Percentiles rank a stretch among this genome's conserved stretches.
Conservation (phyloP, 2,329 filamentous ascomycete species). For the Penicillium sp. region DNA sequence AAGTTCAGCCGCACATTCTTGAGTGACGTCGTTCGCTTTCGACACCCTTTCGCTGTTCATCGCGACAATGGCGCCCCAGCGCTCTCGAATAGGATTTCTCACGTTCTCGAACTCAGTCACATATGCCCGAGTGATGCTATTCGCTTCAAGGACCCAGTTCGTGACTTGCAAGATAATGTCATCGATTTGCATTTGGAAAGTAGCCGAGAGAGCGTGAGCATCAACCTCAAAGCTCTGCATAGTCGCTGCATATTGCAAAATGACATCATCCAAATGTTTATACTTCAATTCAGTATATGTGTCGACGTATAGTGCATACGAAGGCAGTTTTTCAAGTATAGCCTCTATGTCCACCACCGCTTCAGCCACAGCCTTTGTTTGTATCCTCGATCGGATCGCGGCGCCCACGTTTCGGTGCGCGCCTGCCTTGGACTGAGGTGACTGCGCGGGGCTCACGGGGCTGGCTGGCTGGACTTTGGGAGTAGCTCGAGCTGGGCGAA, state of each 20-base stretch:
- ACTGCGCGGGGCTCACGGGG: not conserved
- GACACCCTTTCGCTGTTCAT: not conserved
- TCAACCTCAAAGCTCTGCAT: not conserved
- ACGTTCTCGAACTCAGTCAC: not conserved
- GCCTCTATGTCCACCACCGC: not conserved
- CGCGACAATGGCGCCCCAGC: not conserved
- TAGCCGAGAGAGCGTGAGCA: not conserved
- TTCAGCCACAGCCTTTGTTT: not conserved
- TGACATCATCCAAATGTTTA: not conserved
- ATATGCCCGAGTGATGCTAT: not conserved
- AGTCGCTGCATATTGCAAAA: not conserved
- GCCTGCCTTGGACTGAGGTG: not conserved
- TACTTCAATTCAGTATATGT: constrained; percentile 2
- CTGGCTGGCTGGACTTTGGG: not conserved
- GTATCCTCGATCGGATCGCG: constrained; percentile 1
- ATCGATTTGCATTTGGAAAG: not conserved
- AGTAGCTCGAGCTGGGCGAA: not conserved
- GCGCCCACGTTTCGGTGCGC: constrained; percentile 1
- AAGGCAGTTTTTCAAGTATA: not conserved
- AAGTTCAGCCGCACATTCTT: not conserved
- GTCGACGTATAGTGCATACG: not conserved
- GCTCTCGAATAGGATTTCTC: not conserved
- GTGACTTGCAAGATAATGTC: not conserved
- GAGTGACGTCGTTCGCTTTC: not conserved
- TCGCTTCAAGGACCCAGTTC: not conserved